Conservation (phyloP, 2,329 filamentous ascomycete genomes). For the Stagonosporopsis tanaceti region DNA sequence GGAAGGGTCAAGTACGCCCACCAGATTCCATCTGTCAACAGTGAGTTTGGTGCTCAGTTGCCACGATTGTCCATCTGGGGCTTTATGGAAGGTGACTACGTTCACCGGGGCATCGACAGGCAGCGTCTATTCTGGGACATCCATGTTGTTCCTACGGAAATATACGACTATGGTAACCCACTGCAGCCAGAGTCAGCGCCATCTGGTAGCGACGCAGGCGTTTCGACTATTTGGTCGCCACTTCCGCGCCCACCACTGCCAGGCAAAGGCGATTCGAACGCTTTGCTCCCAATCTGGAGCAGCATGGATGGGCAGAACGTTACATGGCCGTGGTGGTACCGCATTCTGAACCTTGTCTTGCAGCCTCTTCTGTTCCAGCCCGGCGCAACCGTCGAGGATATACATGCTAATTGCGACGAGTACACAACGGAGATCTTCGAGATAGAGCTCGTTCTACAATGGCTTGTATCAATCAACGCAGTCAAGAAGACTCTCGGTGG, state of each 20-base stretch:
- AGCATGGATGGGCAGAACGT: conserved; percentile 71
- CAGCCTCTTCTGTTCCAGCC: conserved; percentile 70
- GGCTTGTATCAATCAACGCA: conserved; percentile 39
- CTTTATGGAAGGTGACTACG: conserved; percentile 75
- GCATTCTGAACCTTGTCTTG: conserved; percentile 68
- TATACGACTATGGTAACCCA: conserved; percentile 65
- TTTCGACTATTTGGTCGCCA: conserved; percentile 22
- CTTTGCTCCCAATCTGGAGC: conserved; percentile 73
- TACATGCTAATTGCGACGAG: conserved; percentile 54
- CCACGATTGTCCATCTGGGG: conserved; percentile 66
- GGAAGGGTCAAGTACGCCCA: conserved; percentile 64
- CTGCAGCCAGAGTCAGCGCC: conserved; percentile 50
- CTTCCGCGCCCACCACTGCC: conserved; percentile 42
- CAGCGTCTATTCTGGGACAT: conserved; percentile 71
- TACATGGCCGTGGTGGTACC: conserved; percentile 66
- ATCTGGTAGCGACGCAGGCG: conserved; percentile 43
- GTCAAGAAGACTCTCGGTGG: conserved; percentile 28
- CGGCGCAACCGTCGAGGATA: conserved; percentile 61
- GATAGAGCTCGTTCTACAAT: conserved; percentile 41
- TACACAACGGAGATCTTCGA: conserved; percentile 43
- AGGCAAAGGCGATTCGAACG: conserved; percentile 45
- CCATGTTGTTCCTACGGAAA: conserved; percentile 64
- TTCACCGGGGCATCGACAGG: conserved; percentile 73
- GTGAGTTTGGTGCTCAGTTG: conserved; percentile 49
- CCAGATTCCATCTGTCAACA: conserved; percentile 64